A percentile compares a stretch with the other conserved stretches of the same genome.
Evolutionary conservation across 495 filamentous ascomycete species (phyloP).

Genomic region (Penicillium salamii): DNA sequence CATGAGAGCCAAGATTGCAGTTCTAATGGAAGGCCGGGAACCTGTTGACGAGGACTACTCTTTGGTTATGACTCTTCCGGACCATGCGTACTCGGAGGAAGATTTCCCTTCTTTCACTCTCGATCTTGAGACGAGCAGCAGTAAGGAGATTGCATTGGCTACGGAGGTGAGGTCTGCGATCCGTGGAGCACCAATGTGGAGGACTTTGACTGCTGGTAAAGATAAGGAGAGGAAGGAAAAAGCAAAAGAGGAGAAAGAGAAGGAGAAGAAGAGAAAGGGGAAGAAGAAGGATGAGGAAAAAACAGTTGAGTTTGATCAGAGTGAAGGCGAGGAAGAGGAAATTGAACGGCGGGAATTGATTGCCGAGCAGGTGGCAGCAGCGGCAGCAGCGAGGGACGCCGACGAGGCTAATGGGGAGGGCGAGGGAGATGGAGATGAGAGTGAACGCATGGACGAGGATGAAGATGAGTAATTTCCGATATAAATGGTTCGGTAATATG

Average conservation of each 20-base stretch:
- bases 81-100: constrained; percentile 31
- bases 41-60: constrained; percentile 51
- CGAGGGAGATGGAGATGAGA: constrained; percentile 12
- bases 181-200: constrained; percentile 38
- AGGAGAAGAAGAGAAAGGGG: constrained; percentile 13
- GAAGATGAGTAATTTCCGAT: constrained; percentile 12
- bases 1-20: constrained; percentile 75
- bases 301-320: constrained; percentile 24
- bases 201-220: constrained; percentile 14
- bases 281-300: constrained; percentile 15
- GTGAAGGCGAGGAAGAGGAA: constrained; percentile 39
- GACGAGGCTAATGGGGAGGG: constrained; percentile 16
- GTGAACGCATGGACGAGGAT: constrained; percentile 11
- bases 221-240: constrained; percentile 15
- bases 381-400: constrained; percentile 24
- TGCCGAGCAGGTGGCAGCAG: constrained; percentile 29
- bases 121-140: constrained; percentile 21
- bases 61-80: constrained; percentile 41
- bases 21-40: constrained; percentile 38
- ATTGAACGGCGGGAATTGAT: constrained; percentile 30
- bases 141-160: constrained; percentile 32
- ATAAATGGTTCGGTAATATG: not conserved
- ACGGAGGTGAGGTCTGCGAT: constrained; percentile 39
- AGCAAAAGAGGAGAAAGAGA: constrained; percentile 12
- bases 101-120: constrained; percentile 31